phyloP scores from a whole-genome alignment of 441 rosid genomes.

The Gossypium gossypioides region DNA sequence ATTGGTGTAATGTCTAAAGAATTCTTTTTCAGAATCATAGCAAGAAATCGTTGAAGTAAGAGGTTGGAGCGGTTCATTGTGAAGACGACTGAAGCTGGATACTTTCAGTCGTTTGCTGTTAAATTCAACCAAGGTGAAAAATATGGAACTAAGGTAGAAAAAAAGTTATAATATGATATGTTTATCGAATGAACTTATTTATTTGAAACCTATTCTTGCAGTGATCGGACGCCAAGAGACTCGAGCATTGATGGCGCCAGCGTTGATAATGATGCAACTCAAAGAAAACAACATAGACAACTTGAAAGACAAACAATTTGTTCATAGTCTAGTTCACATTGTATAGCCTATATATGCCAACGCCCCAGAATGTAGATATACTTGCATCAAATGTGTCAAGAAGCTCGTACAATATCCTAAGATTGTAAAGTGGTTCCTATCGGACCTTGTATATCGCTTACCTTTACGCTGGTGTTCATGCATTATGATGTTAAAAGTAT shows the following conservation, averaged over 20 bases:
- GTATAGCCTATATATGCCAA: constrained; percentile 23
- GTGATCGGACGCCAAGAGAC: constrained; percentile 35
- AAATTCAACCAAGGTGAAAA: constrained; percentile 39
- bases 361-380: constrained; percentile 30
- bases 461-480: too few relatives aligned
- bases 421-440: constrained; percentile 29
- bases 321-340: constrained; percentile 32
- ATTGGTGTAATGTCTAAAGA: not conserved
- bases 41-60: constrained; percentile 28
- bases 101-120: constrained; percentile 30
- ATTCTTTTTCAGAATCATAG: constrained; percentile 18
- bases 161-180: not conserved
- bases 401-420: constrained; percentile 27
- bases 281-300: constrained; percentile 24
- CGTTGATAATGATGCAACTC: constrained; percentile 33
- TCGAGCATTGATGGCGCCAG: constrained; percentile 39
- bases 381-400: constrained; percentile 38
- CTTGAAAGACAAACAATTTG: constrained; percentile 31
- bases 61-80: constrained; percentile 29
- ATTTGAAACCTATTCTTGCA: constrained; percentile 13
- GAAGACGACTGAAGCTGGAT: constrained; percentile 41
- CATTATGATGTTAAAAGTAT: too few relatives aligned
- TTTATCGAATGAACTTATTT: not conserved
- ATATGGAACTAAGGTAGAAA: not conserved
- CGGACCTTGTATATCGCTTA: constrained; percentile 11